Evolutionary conservation across 345 rosid genomes (phyloP).

Genomic region (Lepidium didymum): DNA sequence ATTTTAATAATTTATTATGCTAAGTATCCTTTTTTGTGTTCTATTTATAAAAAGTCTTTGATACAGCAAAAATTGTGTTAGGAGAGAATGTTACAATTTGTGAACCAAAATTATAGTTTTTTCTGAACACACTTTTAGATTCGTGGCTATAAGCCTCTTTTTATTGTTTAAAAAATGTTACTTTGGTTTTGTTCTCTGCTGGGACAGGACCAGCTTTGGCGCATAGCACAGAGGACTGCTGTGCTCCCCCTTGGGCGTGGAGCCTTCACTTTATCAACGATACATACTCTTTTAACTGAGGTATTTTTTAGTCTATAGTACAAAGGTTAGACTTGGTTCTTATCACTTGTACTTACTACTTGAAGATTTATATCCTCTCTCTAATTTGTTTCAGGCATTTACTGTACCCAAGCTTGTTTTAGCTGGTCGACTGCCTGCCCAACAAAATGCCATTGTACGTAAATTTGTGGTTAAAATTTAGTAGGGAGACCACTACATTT

Average conservation of each 20-base stretch:
- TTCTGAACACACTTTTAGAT: background rate
- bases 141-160: background rate
- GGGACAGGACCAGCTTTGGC: slow-evolving; percentile 90
- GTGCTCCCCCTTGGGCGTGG: slow-evolving; percentile 97
- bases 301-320: slow-evolving; percentile 27
- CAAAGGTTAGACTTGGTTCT: background rate
- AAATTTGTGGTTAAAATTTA: slow-evolving; percentile 12
- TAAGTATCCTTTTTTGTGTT: background rate
- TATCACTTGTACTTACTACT: slow-evolving; percentile 9
- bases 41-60: background rate
- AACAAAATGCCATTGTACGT: slow-evolving; percentile 99
- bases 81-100: background rate
- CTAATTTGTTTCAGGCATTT: slow-evolving; percentile 56
- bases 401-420: slow-evolving; percentile 95
- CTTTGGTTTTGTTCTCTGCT: slow-evolving; percentile 20
- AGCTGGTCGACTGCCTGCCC: slow-evolving; percentile 97
- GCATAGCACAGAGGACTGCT: slow-evolving; percentile 90
- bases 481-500: background rate
- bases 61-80: background rate
- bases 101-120: background rate
- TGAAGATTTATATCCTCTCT: slow-evolving; percentile 17
- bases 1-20: background rate
- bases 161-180: background rate
- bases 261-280: slow-evolving; percentile 92
- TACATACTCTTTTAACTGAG: slow-evolving; percentile 89